Evolutionary conservation across 495 filamentous ascomycete genomes (phyloP), one percentile per base, ranked within the genome.

Genomic region (Pyronema domesticum): DNA sequence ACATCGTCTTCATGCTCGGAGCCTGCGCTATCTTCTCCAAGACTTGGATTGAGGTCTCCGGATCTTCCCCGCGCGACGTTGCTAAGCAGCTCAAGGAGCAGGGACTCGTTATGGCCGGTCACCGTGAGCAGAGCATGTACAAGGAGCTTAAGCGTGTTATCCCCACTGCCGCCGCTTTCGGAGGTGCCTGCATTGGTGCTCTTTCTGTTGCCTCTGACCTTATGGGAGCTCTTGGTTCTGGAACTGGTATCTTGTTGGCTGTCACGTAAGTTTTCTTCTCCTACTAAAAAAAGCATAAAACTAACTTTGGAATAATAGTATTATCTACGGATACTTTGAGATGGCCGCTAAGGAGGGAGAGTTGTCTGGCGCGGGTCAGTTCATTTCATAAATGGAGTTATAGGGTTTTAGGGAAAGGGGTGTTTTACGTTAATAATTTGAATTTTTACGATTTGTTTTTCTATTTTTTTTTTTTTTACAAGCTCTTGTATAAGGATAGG

Each of bases 81-180:
- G 93, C 93, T 60, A 99, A 99, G 81, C 93, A 99, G 73, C 79
- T 99, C 66, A 99, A 99, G 80, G 93, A 96, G 67, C 89, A 95
- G 72, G 89, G 93, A 64, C 81, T 99, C 48, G 88, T 96, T 63
- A 99, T 99, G 93, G 91, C 93, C 63, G 93, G 93, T 58, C 93
- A 99, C 73, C 81, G 93, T 72, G 93, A 99, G 72, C 88, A 95
- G 77, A 93, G 85, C 77, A 96, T 96, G 93, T 99, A 99, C 79
- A 94, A 91, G 79, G 93, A 99, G 69, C 77, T 99, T 53, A 99
- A 99, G 83, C 80, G 93, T 61, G 87, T 99, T 61, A 99, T 99
- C 57, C 93, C 93, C 55, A 95, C 89, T 44, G 93, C 93, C 53
- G 93, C 93, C 58, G 91, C 93, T 56, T 99, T 99, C 63, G 93